phyloP scores from a whole-genome alignment of 2,329 filamentous ascomycete genomes.

The Phialophora chinensis region DNA sequence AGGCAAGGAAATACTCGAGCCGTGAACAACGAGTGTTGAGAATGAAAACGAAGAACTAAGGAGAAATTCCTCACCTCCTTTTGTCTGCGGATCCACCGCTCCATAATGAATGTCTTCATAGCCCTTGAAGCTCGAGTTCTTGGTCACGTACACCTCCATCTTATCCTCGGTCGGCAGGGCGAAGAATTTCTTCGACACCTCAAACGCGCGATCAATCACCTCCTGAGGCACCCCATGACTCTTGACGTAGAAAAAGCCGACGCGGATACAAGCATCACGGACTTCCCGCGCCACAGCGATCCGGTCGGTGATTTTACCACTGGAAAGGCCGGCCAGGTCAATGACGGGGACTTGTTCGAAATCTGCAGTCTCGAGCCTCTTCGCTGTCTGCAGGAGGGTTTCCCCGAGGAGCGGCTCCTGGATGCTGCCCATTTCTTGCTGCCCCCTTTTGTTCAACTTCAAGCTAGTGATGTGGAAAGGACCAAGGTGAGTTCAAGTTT shows the following conservation, averaged over 20 bases:
- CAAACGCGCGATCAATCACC: constrained; percentile 52
- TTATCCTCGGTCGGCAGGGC: constrained; percentile 53
- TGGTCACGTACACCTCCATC: constrained; percentile 54
- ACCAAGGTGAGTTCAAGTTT: no score
- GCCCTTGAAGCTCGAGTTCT: constrained; percentile 46
- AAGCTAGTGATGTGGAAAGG: no score
- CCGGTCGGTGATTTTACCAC: not conserved
- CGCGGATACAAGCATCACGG: constrained; percentile 11
- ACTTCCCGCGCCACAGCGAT: constrained; percentile 10
- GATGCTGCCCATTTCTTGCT: constrained; percentile 10
- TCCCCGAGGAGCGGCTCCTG: constrained; percentile 12
- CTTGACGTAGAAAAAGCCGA: constrained; percentile 49
- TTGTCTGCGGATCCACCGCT: constrained; percentile 23
- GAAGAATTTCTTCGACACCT: constrained; percentile 53
- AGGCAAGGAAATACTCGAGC: no score
- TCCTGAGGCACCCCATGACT: constrained; percentile 52
- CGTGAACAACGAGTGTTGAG: no score
- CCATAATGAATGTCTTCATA: constrained; percentile 25
- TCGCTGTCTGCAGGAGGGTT: constrained; percentile 18
- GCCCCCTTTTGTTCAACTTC: no score
- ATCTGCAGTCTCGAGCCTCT: constrained; percentile 11
- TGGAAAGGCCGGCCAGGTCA: constrained; percentile 6
- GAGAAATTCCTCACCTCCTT: constrained; percentile 21
- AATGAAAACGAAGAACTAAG: no score
- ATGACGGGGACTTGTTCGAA: constrained; percentile 13